Conservation (phyloP, 148 eudicot genomes). For the Spergularia marina region DNA sequence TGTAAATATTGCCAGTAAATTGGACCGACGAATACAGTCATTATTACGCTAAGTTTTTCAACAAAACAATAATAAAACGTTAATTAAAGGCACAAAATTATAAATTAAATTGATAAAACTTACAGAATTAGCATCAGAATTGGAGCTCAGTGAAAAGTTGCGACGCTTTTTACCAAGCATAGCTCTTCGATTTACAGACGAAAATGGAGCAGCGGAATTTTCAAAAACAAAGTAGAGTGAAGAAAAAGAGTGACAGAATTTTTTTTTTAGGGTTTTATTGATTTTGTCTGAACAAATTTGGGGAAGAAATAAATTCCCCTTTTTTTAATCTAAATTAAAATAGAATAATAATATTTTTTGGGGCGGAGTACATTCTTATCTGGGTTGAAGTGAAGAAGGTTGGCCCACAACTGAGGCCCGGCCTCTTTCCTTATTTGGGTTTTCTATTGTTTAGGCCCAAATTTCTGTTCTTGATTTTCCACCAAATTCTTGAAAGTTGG, state of each 20-base stretch:
- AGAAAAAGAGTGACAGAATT: not conserved
- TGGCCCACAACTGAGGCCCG: no score
- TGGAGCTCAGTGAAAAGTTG: slow-evolving; percentile 32
- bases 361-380: no score
- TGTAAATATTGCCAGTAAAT: not conserved
- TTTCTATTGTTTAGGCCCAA: no score
- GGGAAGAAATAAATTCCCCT: not conserved
- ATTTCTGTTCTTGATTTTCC: no score
- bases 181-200: not conserved
- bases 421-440: no score
- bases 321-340: not conserved
- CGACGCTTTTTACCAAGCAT: slow-evolving; percentile 48
- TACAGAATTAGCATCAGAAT: slow-evolving; percentile 36
- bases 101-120: slow-evolving; percentile 10
- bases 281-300: slow-evolving; percentile 15
- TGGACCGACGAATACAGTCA: not conserved
- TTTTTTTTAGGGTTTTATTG: slow-evolving; percentile 19
- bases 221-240: not conserved
- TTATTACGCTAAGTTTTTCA: not conserved
- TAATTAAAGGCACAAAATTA: not conserved
- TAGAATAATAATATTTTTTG: no score
- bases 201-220: slow-evolving; percentile 6
- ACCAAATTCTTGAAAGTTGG: no score
- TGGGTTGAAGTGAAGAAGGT: no score
- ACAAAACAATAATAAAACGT: not conserved